A percentile compares a stretch with the other conserved stretches of the same genome.
Evolutionary conservation across 768 basidiomycete species (phyloP).

Genomic region (Mycena chlorophos): DNA sequence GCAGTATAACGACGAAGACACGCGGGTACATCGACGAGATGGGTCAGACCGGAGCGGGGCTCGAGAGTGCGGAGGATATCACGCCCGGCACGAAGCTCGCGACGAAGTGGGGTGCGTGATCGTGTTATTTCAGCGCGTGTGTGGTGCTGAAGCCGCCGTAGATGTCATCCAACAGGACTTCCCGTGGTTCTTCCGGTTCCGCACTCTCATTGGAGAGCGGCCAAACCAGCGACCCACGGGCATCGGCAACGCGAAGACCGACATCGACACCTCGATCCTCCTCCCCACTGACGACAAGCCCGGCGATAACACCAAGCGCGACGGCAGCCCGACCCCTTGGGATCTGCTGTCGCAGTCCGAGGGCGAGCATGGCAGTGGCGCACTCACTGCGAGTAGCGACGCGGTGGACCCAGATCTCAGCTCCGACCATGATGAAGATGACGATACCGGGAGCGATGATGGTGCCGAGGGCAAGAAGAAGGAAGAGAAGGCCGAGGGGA

Average conservation of each 20-base stretch:
- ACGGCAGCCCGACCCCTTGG: neutral
- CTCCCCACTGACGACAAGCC: neutral
- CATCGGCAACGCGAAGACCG: neutral
- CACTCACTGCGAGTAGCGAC: neutral
- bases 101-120: neutral
- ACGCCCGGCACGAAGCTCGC: neutral
- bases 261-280: neutral
- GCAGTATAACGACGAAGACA: neutral
- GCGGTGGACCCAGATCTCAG: neutral
- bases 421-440: neutral
- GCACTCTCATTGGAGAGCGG: neutral
- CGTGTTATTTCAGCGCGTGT: neutral
- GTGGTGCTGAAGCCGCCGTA: neutral
- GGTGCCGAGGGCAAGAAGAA: neutral
- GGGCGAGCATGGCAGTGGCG: neutral
- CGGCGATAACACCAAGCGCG: neutral
- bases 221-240: neutral
- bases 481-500: neutral
- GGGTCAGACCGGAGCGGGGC: neutral
- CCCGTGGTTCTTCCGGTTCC: neutral
- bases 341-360: neutral
- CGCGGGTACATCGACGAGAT: neutral
- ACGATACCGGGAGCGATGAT: no score
- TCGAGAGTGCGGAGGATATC: neutral
- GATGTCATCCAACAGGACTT: neutral